Evolutionary conservation across 2,329 filamentous ascomycete species (phyloP).

Genomic region (Microascus cirrosus): DNA sequence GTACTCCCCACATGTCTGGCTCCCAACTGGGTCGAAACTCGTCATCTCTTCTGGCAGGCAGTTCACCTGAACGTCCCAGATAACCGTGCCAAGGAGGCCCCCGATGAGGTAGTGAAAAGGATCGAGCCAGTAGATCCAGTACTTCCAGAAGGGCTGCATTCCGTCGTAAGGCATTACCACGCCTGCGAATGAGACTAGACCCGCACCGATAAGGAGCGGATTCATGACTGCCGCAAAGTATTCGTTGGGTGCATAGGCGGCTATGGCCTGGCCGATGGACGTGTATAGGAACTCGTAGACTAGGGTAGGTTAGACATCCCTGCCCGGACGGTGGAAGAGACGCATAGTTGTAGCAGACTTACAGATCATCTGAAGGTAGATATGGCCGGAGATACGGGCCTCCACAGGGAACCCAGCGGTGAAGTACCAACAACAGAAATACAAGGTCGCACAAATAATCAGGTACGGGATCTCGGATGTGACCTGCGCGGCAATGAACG

Average conservation of each 20-base stretch:
- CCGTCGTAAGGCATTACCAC: conserved; percentile 57
- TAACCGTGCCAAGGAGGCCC: conserved; percentile 37
- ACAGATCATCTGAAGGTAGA: conserved; percentile 33
- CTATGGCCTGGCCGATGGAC: conserved; percentile 50
- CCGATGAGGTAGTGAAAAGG: conserved; percentile 53
- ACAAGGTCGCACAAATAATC: conserved; percentile 29
- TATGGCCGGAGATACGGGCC: conserved; percentile 31
- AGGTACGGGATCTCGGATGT: conserved; percentile 36
- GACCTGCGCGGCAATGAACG: conserved; percentile 43
- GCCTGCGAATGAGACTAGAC: conserved; percentile 60
- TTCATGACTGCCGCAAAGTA: conserved; percentile 48
- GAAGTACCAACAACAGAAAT: conserved; percentile 48
- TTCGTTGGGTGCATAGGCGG: conserved; percentile 50
- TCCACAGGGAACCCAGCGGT: conserved; percentile 10
- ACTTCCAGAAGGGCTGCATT: conserved; percentile 56
- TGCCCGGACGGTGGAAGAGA: neutral
- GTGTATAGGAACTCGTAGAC: conserved; percentile 49
- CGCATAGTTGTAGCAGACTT: conserved; percentile 16
- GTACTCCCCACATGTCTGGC: conserved; percentile 47
- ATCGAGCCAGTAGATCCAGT: conserved; percentile 53
- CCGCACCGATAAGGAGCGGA: conserved; percentile 40
- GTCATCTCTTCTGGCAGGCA: conserved; percentile 39
- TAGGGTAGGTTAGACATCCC: neutral
- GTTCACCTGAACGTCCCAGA: conserved; percentile 32
- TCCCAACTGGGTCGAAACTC: conserved; percentile 34